Percentiles rank a stretch among this genome's conserved stretches.
phyloP scores from a whole-genome alignment of 495 filamentous ascomycete genomes.

The Massariosphaeria phaeospora region DNA sequence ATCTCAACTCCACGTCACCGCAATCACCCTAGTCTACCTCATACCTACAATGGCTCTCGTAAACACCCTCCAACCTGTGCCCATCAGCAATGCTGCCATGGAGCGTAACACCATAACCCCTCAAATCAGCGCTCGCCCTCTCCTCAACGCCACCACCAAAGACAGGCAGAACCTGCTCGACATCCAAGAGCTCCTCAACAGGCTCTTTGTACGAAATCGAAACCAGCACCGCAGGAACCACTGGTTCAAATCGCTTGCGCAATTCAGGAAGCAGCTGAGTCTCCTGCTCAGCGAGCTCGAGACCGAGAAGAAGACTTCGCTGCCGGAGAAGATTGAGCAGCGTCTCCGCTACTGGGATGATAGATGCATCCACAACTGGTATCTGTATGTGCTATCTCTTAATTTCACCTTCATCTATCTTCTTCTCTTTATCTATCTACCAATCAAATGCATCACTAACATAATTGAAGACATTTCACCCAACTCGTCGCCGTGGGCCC shows the following conservation, averaged over 20 bases:
- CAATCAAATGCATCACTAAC: slow-evolving; percentile 2
- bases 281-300: slow-evolving; percentile 18
- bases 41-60: slow-evolving; percentile 6
- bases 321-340: slow-evolving; percentile 1
- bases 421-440: neutral
- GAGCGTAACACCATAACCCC: neutral
- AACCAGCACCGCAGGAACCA: slow-evolving; percentile 29
- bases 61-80: slow-evolving; percentile 1
- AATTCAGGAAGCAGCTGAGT: slow-evolving; percentile 27
- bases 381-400: slow-evolving; percentile 31
- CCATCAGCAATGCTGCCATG: neutral
- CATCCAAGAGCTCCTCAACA: slow-evolving; percentile 22
- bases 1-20: neutral
- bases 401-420: slow-evolving; percentile 1
- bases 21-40: neutral
- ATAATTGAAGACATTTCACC: slow-evolving; percentile 18
- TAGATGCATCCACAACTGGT: slow-evolving; percentile 27
- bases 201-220: slow-evolving; percentile 25
- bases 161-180: slow-evolving; percentile 16
- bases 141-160: neutral
- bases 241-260: slow-evolving; percentile 25
- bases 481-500: slow-evolving; percentile 27
- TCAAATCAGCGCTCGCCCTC: slow-evolving; percentile 1
- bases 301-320: slow-evolving; percentile 3
- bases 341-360: slow-evolving; percentile 23